Base-by-base conservation (phyloP, 2,329 filamentous ascomycete genomes). In the Apiospora phragmitis region DNA sequence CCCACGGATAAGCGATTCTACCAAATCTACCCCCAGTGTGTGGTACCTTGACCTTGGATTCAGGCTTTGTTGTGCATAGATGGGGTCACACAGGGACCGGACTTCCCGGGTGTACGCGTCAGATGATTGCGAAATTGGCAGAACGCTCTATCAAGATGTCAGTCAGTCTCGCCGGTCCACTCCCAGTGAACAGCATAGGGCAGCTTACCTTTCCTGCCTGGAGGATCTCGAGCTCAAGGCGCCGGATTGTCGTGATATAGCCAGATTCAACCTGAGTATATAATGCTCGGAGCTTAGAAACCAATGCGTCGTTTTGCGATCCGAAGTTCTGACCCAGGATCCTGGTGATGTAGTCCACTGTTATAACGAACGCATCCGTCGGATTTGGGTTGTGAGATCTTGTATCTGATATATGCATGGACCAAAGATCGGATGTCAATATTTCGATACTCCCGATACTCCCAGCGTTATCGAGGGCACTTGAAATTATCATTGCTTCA, bases 161-260 rank as follows among this genome's bases (percentile, higher is more conserved):
- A 65, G 79, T 74, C 71, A 65, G 79, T 74, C 71, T 73, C 67
- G 71, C 29, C 18, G 67, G 65, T 35, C n/a, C 38, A 42, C 0
- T 14, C 12, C 5, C 24, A 49, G 12, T 14, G 51, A 68, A 41
- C 11, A 7, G 18, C 55, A 49, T 21, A 12, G 18, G 21, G n/a
- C n/a, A 71, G 32, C 81, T 75, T 75, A 88, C 86, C 81, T 85
- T 87, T 73, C 86, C 87, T 16, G 81, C 82, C 69, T 85, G 81
- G 68, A 89, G 80, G 5, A 88, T 75, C 70, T 88, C 85, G 24
- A 89, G 76, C 76, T 89, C 87, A 1, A 87, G 77, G 65, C 82
- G 83, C 18, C 87, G 83, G 24, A 84, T 79, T 21, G 83, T 85
- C 18, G 73, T 76, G 26, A 85, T 79, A 55, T 75, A 76, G 11